Percentiles rank a stretch among this genome's conserved stretches.
These are phyloP conservation scores for Elongisporangium prolatum DNA, from an alignment of 352 stramenopile genomes.

Conservation along the genomic window DNA sequence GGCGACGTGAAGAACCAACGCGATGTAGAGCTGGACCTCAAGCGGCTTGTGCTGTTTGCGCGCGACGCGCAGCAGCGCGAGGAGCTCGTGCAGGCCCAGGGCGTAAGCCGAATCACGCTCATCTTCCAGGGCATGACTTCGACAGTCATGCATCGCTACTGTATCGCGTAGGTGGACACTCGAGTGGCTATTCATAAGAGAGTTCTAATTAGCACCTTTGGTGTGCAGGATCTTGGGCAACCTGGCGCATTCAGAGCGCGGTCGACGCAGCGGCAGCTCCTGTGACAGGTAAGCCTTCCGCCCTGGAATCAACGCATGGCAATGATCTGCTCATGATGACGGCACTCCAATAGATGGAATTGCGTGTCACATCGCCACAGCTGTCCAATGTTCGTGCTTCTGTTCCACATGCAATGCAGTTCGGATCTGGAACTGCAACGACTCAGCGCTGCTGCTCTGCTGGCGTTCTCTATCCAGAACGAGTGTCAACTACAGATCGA, in stretches of 20 bases:
- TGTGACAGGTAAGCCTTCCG: slow-evolving; percentile 35
- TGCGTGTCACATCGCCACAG: slow-evolving; percentile 70
- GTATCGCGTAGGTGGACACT: slow-evolving; percentile 14
- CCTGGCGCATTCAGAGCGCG: slow-evolving; percentile 45
- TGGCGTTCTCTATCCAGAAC: slow-evolving; percentile 65
- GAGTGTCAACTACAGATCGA: slow-evolving; percentile 74
- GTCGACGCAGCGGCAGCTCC: slow-evolving; percentile 50
- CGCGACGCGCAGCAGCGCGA: slow-evolving; percentile 42
- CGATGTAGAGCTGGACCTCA: slow-evolving; percentile 48
- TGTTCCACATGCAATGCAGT: slow-evolving; percentile 24
- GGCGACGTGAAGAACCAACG: slow-evolving; percentile 20
- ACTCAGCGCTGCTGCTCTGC: slow-evolving; percentile 42
- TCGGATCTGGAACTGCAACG: slow-evolving; percentile 26
- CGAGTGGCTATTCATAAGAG: background rate
- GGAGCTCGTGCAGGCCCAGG: slow-evolving; percentile 55
- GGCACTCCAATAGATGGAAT: slow-evolving; percentile 31
- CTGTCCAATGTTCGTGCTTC: slow-evolving; percentile 55
- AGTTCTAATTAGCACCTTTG: background rate
- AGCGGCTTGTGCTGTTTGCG: slow-evolving; percentile 49
- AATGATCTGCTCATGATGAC: background rate
- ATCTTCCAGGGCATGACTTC: slow-evolving; percentile 22
- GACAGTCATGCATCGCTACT: slow-evolving; percentile 22
- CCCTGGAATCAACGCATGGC: background rate
- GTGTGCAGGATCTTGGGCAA: slow-evolving; percentile 54
- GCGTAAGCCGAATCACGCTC: slow-evolving; percentile 34